Base-by-base conservation (phyloP, 306 rosid species). In the Dicorynia guianensis region DNA sequence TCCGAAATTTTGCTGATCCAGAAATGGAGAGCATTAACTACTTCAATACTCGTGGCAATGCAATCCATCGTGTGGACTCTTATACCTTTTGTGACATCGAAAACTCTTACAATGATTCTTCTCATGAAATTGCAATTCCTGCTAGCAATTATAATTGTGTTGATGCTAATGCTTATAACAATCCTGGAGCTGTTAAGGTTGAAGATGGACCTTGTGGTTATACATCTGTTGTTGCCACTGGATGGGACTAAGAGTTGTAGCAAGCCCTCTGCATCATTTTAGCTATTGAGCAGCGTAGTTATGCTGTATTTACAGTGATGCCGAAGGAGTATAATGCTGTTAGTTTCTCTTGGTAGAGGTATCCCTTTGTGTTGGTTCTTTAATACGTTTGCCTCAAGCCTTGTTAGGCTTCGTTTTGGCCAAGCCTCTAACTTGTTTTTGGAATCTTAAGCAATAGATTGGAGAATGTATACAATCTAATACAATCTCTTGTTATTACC, bases 171-270 rank as follows among this genome's bases (percentile, higher is more conserved):
- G n/a, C n/a, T n/a, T n/a, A n/a, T n/a, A n/a, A n/a, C n/a, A n/a
- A n/a, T n/a, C n/a, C n/a, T 67, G 85, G 78, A 63, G 63, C 46
- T 35, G 79, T 63, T 4, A 12, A 5, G 19, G 71, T 55, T 9
- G 75, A 60, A 39, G 68, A 69, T 17, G 80, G 80, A 5, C 85
- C 68, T 4, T 71, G 62, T 11, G 76, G 81, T 13, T 74, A 70
- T 72, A 72, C 49, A 34, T 36, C 79, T 11, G 38, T 85, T 20
- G 89, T 77, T 50, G 73, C 93, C 66, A 73, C 74, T 36, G 97
- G 97, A 8, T 92, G 93, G 93, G 90, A 92, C 13, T 88, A 85
- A 2, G 85, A 40, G 10, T 50, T 39, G 50, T 34, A 30, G 17
- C 43, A 50, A 6, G 50, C 63, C 38, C 65, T 48, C 62, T 48